Evolutionary conservation across 179 eudicot genomes (phyloP).

Genomic region (Actinidia polygama): DNA sequence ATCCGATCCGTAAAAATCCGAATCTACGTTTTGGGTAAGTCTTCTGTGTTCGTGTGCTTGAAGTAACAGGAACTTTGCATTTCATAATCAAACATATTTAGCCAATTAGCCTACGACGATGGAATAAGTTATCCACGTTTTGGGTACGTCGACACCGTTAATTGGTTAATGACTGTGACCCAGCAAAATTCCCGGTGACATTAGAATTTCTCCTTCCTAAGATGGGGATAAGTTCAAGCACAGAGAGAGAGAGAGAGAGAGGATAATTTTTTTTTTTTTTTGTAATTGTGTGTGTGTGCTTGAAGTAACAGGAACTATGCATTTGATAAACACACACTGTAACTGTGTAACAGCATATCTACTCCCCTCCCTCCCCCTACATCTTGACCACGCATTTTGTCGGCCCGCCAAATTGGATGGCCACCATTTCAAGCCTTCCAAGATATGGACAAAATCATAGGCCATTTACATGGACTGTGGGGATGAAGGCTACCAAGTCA

Average conservation of each 20-base stretch:
- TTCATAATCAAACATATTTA: not conserved
- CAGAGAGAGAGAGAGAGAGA: no score
- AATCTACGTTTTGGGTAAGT: no score
- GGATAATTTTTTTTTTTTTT: no score
- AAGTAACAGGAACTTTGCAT: not conserved
- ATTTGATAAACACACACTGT: not conserved
- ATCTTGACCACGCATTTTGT: not conserved
- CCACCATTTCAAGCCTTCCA: slow-evolving; percentile 9
- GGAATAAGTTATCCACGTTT: no score
- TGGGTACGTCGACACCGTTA: no score
- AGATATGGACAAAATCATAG: not conserved
- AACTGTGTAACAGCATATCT: not conserved
- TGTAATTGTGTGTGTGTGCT: not conserved
- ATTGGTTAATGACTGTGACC: no score
- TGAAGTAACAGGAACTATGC: not conserved
- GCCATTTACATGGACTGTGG: no score
- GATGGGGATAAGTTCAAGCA: no score
- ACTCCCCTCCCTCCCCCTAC: not conserved
- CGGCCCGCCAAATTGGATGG: not conserved
- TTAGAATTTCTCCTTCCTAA: no score
- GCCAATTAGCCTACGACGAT: no score
- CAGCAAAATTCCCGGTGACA: no score
- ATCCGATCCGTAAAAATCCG: no score
- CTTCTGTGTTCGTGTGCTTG: not conserved
- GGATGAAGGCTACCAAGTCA: not conserved